Base-by-base conservation (phyloP, 495 filamentous ascomycete species). In the Penicillium malachiteum region DNA sequence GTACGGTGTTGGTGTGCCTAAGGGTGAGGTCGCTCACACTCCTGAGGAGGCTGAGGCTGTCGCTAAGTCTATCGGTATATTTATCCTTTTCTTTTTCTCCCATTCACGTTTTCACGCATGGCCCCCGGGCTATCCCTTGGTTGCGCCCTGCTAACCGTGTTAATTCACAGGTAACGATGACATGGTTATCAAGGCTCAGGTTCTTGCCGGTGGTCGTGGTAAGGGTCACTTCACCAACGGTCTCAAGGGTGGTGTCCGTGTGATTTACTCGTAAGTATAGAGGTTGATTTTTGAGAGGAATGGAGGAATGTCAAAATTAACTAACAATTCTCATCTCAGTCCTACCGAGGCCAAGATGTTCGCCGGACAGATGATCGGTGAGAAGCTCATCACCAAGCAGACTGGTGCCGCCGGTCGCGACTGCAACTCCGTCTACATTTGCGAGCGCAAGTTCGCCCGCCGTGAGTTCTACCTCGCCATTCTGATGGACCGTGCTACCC, bases 181-280 rank as follows among this genome's bases (percentile, higher is more conserved):
- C 70, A 90, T 97, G 87, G 94, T 98, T 58, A 97, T 98, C 82
- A 98, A 98, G 84, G 94, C 94, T 52, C 94, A 98, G 81, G 95
- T 98, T 47, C 86, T 98, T 41, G 94, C 94, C 67, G 94, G 94
- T 74, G 94, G 94, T 54, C 87, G 94, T 78, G 94, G 94, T 67
- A 98, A 98, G 80, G 94, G 94, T 61, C 86, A 82, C 55, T 98
- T 98, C 71, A 92, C 96, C 76, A 98, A 97, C 77, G 94, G 94
- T 59, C 85, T 97, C 68, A 98, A 98, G 83, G 94, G 94, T 70
- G 94, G 94, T 78, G 94, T 98, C 61, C 86, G 94, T 60, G 91
- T 98, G 66, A 95, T 98, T 72, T 97, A 96, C 84, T 97, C 93
- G 83, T 89, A 71, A 68, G 86, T 75, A 26, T 26, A 18, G 31